Evolutionary conservation across 805 yeast species (phyloP), one percentile per base, ranked within the genome.

Genomic region (Metschnikowia drakensbergensis): DNA sequence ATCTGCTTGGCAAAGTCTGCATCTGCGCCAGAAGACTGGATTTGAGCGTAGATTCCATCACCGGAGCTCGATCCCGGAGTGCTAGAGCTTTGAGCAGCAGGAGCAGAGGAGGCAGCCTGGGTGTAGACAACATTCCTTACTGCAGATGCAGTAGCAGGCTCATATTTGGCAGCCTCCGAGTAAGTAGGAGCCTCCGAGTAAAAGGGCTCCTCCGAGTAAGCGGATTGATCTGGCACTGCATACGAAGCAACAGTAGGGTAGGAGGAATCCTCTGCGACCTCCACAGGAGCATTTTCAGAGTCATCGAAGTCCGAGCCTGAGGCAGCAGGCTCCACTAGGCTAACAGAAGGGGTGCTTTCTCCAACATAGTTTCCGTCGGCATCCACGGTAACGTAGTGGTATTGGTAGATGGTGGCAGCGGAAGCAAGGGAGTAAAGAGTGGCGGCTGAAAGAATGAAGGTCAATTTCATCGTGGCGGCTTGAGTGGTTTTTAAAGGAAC

Each of bases 1-100:
- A 85, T 79, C 31, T 65, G 61, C 43, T 58, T 50, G 9, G 76
- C 76, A 54, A 79, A 77, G 30, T 55, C 60, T 58, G 54, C 51
- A 61, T 45, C 63, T 7, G 40, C 57, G 6, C 57, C 53, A 11
- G 55, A 51, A 3, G 55, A 48, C 22, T 47, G 28, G 31, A 56
- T 61, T 34, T 49, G 54, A 13, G 59, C 61, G 48, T 58, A 54
- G 34, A 61, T 57, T 2, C 61, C 62, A 34, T 17, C 37, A 9
- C 17, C 22, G 7, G 48, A 44, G 11, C 37, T 6, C 35, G 39
- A 23, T 55, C 48, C 45, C 54, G 35, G 3, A n/a, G 36, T 9
- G 51, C 35, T 6, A 47, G 22, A 7, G 41, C 35, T 10, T 42
- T 17, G 30, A 22, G 37, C 26, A 35, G 38, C 25, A 10, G 53